phyloP scores from a whole-genome alignment of 2,329 filamentous ascomycete genomes.

The Aspergillus ustus region DNA sequence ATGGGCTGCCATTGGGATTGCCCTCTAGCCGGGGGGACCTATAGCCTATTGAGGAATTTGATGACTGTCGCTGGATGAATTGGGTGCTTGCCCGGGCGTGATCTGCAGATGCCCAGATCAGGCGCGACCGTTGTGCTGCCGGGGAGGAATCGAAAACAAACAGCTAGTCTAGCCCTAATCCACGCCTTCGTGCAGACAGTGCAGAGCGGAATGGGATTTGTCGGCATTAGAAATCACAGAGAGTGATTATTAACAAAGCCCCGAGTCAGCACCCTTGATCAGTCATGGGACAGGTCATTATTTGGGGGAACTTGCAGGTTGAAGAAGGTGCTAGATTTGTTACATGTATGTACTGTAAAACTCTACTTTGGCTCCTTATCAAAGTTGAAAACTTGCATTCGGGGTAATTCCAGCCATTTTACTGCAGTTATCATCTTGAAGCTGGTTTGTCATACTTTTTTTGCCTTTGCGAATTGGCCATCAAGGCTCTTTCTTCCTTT shows the following conservation, averaged over 20 bases:
- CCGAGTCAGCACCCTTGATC: not conserved
- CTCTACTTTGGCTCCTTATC: not conserved
- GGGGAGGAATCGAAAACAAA: not conserved
- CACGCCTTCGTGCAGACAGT: not conserved
- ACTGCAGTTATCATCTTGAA: too few relatives aligned
- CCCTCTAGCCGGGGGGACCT: not conserved
- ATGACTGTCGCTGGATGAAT: not conserved
- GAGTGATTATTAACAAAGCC: not conserved
- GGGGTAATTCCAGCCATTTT: not conserved
- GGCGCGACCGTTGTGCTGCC: not conserved
- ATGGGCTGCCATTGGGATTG: too few relatives aligned
- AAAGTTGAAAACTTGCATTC: not conserved
- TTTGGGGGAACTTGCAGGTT: too few relatives aligned
- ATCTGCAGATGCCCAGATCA: not conserved
- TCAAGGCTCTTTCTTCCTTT: not conserved
- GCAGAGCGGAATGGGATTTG: not conserved
- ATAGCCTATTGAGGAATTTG: not conserved
- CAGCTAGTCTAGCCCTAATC: not conserved
- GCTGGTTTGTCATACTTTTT: not conserved
- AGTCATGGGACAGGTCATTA: not conserved
- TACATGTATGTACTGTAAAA: not conserved
- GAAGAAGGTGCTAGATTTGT: not conserved
- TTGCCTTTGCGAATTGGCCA: not conserved
- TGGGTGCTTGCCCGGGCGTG: not conserved
- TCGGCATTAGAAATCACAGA: not conserved